These are phyloP conservation scores for Myriosclerotinia curreyana DNA, from an alignment of 2,329 filamentous ascomycete species.

Conservation along the genomic window DNA sequence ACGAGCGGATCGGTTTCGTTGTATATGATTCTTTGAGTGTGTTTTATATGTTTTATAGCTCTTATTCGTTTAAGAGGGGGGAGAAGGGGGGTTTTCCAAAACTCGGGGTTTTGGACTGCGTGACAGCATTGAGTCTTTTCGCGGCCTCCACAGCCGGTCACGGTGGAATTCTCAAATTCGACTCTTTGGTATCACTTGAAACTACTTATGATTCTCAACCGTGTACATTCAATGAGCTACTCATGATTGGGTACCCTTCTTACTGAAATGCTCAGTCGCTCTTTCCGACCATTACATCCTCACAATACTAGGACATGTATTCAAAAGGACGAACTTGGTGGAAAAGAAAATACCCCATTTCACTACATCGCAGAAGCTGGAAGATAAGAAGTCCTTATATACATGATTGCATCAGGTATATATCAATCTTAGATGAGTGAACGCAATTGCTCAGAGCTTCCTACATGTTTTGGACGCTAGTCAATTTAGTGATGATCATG, in stretches of 20 bases:
- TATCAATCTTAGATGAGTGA: not conserved
- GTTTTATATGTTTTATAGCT: not conserved
- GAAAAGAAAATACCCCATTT: slow-evolving; percentile 19
- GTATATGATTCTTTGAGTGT: not conserved
- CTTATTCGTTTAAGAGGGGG: not conserved
- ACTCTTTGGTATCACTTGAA: too few species aligned
- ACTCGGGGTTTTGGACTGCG: not conserved
- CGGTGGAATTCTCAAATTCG: too few species aligned
- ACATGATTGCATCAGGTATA: slow-evolving; percentile 15
- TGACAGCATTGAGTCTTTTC: not conserved
- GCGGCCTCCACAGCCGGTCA: not conserved
- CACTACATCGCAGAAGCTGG: slow-evolving; percentile 21
- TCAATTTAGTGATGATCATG: slow-evolving; percentile 19
- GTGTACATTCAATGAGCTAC: not conserved
- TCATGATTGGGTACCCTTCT: not conserved
- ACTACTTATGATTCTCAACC: too few species aligned
- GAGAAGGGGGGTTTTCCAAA: not conserved
- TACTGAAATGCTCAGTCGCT: not conserved
- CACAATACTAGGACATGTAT: slow-evolving; percentile 1
- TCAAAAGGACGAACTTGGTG: slow-evolving; percentile 15
- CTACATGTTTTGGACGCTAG: slow-evolving; percentile 21
- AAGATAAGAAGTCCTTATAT: slow-evolving; percentile 12
- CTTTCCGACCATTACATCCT: slow-evolving; percentile 11
- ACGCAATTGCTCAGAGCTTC: slow-evolving; percentile 15
- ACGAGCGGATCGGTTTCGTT: not conserved